Evolutionary conservation across 805 yeast species (phyloP), one percentile per base, ranked within the genome.

Genomic region (Metschnikowia bowlesiae): DNA sequence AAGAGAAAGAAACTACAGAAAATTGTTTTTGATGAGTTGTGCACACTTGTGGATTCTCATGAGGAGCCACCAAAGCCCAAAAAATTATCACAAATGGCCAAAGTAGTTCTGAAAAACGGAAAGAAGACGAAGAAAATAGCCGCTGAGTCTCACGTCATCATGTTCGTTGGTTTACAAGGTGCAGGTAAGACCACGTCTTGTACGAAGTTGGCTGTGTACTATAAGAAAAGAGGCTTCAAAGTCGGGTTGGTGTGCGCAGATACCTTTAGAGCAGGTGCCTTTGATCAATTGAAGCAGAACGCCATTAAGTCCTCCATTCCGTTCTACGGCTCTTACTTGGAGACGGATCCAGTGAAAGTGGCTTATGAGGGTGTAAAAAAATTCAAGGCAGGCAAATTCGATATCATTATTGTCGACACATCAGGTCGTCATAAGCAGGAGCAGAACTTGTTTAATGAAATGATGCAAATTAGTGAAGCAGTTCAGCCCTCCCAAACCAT

Each of bases 231-330:
- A 63, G 97, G 97, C 2, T 89, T 84, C 70, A 91, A 90, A 66
- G 96, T 89, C 43, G 98, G 98, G 47, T 75, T 94, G 64, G 98
- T 94, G 28, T 94, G 99, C 81, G 99, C 99, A 1, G 99, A 94
- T 75, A 94, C 99, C 31, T 94, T 92, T 78, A 84, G 99, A 78
- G 99, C 99, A 35, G 99, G 99, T 78, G 99, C 99, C 2, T 92
- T 92, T 74, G 99, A 92, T 71, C 99, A 92, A 76, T 80, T 92
- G 70, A 92, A 94, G 67, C 99, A 92, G 70, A 92, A 92, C 69
- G 98, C 99, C 26, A 89, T 92, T 48, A 89, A 89, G 73, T 95
- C 99, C 1, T 83, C 86, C 59, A 89, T 92, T 49, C 98, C 99
- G 41, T 92, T 82, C 69, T 92, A 83, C 67, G 99, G 99, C 61